These are phyloP conservation scores for Apostasia ramifera DNA, from an alignment of 106 monocot species.

Conservation along the genomic window DNA sequence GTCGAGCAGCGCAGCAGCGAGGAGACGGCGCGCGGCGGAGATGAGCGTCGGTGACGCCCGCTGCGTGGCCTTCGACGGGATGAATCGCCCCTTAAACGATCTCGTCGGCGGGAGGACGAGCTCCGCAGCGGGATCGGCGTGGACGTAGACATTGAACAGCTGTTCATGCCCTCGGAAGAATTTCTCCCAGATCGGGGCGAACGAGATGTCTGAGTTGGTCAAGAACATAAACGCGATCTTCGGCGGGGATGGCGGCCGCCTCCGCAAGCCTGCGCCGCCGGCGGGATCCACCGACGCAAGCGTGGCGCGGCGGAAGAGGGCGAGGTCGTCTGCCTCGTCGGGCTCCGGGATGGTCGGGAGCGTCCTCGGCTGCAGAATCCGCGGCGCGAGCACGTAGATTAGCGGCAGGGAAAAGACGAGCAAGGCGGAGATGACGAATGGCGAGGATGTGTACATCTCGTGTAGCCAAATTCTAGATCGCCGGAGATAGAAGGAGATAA, in stretches of 20 bases:
- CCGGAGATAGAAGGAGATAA: too few species aligned
- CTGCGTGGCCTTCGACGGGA: constrained; percentile 63
- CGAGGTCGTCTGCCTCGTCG: constrained; percentile 70
- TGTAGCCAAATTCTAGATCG: too few species aligned
- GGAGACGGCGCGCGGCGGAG: constrained; percentile 85
- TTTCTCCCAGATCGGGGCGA: constrained; percentile 67
- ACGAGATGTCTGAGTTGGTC: constrained; percentile 64
- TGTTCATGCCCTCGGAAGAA: constrained; percentile 45
- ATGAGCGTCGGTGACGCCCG: constrained; percentile 86
- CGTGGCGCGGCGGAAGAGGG: constrained; percentile 74
- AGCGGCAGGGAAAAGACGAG: constrained; percentile 37
- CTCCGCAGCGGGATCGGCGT: constrained; percentile 37
- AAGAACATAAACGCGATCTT: constrained; percentile 90
- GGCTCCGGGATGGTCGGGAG: constrained; percentile 52
- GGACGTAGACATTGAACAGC: constrained; percentile 63
- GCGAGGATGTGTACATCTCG: constrained; percentile 21
- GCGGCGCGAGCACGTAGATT: constrained; percentile 49
- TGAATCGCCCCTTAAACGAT: constrained; percentile 44
- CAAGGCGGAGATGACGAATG: constrained; percentile 42
- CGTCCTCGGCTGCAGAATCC: constrained; percentile 53
- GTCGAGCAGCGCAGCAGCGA: constrained; percentile 74
- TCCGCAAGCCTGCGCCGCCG: background rate
- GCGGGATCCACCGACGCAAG: constrained; percentile 28
- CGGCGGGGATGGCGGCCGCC: constrained; percentile 19
- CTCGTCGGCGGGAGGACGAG: constrained; percentile 31